These are phyloP conservation scores for Pseudogymnoascus sp. DNA, from an alignment of 2,329 filamentous ascomycete genomes.

Conservation along the genomic window DNA sequence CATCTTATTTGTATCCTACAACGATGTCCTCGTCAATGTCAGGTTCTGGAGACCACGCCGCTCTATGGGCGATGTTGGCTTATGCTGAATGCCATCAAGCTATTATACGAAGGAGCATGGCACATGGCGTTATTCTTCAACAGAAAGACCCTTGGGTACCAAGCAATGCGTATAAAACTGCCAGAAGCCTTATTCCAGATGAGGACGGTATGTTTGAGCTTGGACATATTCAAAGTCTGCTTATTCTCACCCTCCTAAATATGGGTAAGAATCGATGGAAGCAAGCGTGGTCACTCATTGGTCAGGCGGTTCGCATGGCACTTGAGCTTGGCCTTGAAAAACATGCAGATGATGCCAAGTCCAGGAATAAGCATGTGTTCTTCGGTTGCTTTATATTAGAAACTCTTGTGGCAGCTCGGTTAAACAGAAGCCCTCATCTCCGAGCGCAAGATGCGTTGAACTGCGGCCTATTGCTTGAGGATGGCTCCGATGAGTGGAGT, in stretches of 20 bases:
- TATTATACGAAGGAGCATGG: slow-evolving; percentile 23
- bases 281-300: slow-evolving; percentile 27
- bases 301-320: slow-evolving; percentile 20
- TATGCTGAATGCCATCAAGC: slow-evolving; percentile 45
- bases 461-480: slow-evolving; percentile 47
- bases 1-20: slow-evolving; percentile 9
- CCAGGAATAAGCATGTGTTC: slow-evolving; percentile 35
- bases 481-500: slow-evolving; percentile 67
- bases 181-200: slow-evolving; percentile 37
- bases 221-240: slow-evolving; percentile 41
- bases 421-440: slow-evolving; percentile 44
- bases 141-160: background rate
- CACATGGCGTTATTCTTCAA: background rate
- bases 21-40: slow-evolving; percentile 3
- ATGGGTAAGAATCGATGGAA: slow-evolving; percentile 47
- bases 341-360: slow-evolving; percentile 15
- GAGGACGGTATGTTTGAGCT: slow-evolving; percentile 38
- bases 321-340: slow-evolving; percentile 35
- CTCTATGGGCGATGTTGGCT: slow-evolving; percentile 50
- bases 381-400: slow-evolving; percentile 58
- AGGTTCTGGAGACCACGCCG: slow-evolving; percentile 37
- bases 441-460: slow-evolving; percentile 35
- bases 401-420: slow-evolving; percentile 44
- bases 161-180: slow-evolving; percentile 33
- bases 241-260: slow-evolving; percentile 54